These are phyloP conservation scores for Fusarium cicatricum DNA, from an alignment of 2,329 filamentous ascomycete genomes.

Conservation along the genomic window DNA sequence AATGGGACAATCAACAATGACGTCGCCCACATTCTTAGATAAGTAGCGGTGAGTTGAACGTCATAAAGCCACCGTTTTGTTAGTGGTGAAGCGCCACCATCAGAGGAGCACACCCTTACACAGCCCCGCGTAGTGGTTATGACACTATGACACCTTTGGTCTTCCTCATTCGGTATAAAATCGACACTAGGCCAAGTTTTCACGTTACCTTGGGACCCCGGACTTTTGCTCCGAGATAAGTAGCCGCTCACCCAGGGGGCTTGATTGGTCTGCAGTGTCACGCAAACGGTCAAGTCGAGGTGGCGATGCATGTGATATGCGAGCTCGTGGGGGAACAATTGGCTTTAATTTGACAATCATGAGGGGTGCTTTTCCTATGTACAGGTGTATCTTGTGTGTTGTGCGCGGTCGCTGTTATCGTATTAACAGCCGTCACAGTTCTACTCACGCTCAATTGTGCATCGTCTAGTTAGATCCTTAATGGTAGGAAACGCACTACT, in stretches of 20 bases:
- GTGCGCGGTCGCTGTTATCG: too few relatives aligned
- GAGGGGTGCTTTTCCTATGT: too few relatives aligned
- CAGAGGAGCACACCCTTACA: constrained; percentile 7
- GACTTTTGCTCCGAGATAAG: constrained; percentile 22
- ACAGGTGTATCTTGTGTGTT: too few relatives aligned
- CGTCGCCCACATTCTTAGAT: neutral
- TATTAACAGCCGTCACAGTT: too few relatives aligned
- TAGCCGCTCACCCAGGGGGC: constrained; percentile 12
- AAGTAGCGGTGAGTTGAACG: constrained; percentile 16
- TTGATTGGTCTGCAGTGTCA: too few relatives aligned
- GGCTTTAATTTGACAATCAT: too few relatives aligned
- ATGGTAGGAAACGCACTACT: too few relatives aligned
- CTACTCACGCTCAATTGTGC: too few relatives aligned
- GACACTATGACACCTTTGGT: constrained; percentile 22
- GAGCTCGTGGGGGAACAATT: too few relatives aligned
- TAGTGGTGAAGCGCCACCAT: constrained; percentile 19
- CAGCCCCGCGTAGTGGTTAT: constrained; percentile 14
- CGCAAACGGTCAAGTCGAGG: too few relatives aligned
- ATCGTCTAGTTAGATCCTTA: too few relatives aligned
- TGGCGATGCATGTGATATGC: too few relatives aligned
- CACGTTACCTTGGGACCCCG: constrained; percentile 2
- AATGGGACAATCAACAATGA: neutral
- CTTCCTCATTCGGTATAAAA: neutral
- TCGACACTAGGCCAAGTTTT: constrained; percentile 14
- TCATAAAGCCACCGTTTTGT: constrained; percentile 11